Evolutionary conservation across 2,329 filamentous ascomycete genomes (phyloP).

Genomic region (Bretziella fagacearum): DNA sequence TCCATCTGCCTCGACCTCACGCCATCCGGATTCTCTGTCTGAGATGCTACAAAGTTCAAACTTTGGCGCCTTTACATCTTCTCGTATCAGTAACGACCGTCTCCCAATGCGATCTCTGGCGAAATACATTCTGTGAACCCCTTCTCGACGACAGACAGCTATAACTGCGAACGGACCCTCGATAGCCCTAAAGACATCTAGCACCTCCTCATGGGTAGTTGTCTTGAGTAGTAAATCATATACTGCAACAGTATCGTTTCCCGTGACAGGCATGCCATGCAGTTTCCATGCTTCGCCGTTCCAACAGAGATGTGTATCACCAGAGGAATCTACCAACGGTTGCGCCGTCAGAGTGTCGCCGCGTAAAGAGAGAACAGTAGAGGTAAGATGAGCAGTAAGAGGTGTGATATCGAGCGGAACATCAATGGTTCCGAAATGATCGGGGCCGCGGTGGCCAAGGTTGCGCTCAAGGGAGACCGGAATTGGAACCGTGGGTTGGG

Average conservation of each 20-base stretch:
- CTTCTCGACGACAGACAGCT: constrained; percentile 46
- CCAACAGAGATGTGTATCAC: constrained; percentile 52
- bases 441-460: constrained; percentile 4
- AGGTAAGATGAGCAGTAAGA: neutral
- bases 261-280: constrained; percentile 35
- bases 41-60: constrained; percentile 59
- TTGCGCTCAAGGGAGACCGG: neutral
- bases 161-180: constrained; percentile 82
- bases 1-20: constrained; percentile 71
- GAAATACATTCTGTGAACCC: constrained; percentile 49
- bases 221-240: constrained; percentile 36
- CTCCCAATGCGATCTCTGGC: constrained; percentile 77
- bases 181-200: constrained; percentile 41
- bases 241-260: constrained; percentile 64
- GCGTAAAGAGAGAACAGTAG: constrained; percentile 4
- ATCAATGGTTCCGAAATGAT: neutral
- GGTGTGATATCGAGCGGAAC: neutral
- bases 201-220: constrained; percentile 23
- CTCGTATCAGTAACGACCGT: constrained; percentile 54
- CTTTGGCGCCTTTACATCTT: constrained; percentile 22
- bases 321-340: neutral
- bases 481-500: neutral
- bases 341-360: neutral
- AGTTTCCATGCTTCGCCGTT: constrained; percentile 93
- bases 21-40: constrained; percentile 41